Base-by-base conservation (phyloP, 176 grass and related monocot genomes). In the Bothriochloa decipiens region DNA sequence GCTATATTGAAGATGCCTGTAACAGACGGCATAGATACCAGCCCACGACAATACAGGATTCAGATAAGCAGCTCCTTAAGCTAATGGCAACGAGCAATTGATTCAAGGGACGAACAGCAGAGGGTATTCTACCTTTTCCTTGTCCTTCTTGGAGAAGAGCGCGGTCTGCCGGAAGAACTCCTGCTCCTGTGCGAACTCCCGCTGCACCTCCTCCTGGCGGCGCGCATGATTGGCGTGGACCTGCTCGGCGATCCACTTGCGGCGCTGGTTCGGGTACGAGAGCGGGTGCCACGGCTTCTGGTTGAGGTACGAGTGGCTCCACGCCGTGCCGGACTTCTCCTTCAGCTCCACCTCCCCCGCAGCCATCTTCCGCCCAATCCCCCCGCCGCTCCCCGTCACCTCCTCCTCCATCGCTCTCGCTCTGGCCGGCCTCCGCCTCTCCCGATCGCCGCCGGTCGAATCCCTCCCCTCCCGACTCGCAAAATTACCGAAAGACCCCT, bases 221-320 rank as follows among this genome's bases (percentile, higher is more conserved):
- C 83, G 87, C 14, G 37, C 68, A 80, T 55, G 93, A 49, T 90
- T 90, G 74, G 88, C 72, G 75, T 91, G 83, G 74, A 88, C 78
- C 86, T 99, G 96, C 88, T 99, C 96, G 87, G 93, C 96, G 87
- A 99, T 99, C 96, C 96, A 96, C 83, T 92, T 99, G 74, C 96
- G 96, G 15, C 96, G 96, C 85, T 96, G 96, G 83, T 99, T 99
- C 23, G 93, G 96, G 72, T 99, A 99, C 6, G 96, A 96, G 43
- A 99, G 93, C 22, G 91, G 93, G 29, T 96, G 96, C 96, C 96
- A 94, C 27, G 93, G 96, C 81, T 99, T 96, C 93, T 99, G 96
- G 88, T 96, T 99, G 69, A 96, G 88, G 81, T 81, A 99, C 74
- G 85, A 89, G 86, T 99, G 96, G 86, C 96, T 99, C 96, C 93